Evolutionary conservation across 805 yeast species (phyloP).

Genomic region (Schwanniomyces sp.): DNA sequence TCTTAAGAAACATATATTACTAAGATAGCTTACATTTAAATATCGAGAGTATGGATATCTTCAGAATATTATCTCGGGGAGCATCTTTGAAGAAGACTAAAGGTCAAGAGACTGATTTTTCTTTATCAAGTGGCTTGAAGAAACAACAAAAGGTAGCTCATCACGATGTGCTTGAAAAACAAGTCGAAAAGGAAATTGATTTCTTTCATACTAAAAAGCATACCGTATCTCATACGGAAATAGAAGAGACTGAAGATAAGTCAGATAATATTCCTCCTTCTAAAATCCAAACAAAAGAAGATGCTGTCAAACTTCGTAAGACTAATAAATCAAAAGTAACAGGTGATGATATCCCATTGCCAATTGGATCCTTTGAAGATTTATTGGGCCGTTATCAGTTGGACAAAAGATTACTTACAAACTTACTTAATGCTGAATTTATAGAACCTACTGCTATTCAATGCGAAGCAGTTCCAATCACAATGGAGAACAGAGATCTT

Average conservation of each 20-base stretch:
- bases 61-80: constrained; percentile 81
- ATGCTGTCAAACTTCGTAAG: constrained; percentile 63
- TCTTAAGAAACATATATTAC: neutral
- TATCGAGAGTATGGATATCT: constrained; percentile 72
- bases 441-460: constrained; percentile 92
- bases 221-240: constrained; percentile 13
- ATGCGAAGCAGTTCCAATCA: constrained; percentile 80
- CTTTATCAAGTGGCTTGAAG: constrained; percentile 26
- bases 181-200: constrained; percentile 73
- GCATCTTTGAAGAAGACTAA: constrained; percentile 70
- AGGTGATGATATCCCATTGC: constrained; percentile 87
- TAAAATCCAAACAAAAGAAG: constrained; percentile 51
- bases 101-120: constrained; percentile 41
- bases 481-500: constrained; percentile 69
- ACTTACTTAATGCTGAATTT: constrained; percentile 68
- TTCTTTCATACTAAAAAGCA: constrained; percentile 68
- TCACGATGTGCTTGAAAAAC: constrained; percentile 41
- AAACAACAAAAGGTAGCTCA: constrained; percentile 27
- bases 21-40: neutral
- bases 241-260: constrained; percentile 28
- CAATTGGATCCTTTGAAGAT: constrained; percentile 87
- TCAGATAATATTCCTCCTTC: constrained; percentile 37
- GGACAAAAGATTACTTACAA: constrained; percentile 55
- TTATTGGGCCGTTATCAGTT: constrained; percentile 66
- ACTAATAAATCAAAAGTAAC: constrained; percentile 65